Base-by-base conservation (phyloP, 768 basidiomycete genomes). In the Boletus barrowsii region DNA sequence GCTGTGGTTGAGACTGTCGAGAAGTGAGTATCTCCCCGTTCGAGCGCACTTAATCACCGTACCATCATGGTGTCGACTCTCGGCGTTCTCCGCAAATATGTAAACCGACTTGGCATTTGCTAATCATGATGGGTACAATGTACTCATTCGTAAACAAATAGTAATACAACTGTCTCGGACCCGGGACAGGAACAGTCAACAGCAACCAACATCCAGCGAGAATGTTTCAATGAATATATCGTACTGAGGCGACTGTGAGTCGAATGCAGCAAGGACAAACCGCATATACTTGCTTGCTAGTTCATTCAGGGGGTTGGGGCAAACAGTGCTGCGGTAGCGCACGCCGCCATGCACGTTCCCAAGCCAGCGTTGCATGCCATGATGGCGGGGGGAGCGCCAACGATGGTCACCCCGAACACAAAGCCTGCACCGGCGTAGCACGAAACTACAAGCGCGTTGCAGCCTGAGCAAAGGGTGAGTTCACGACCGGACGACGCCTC, bases 371-470 rank as follows among this genome's bases (percentile, higher is more conserved):
- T 69, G 9, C 69, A 69, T 1, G 17, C 65, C 3, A 60, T 0
- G 46, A 67, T 57, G 22, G 55, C 63, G 2, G 68, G 57, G 6
- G 68, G 69, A 0, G 9, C 65, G 0, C 1, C 63, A 9, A 56
- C 51, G 20, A 65, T 15, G 43, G 65, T 58, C 2, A 60, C 62
- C 0, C 68, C 68, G 6, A 70, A 71, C 0, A 46, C 48, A 32
- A 61, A 64, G 0, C 68, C 63, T 0, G 69, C 69, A 0, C 29
- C 68, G 0, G 54, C 36, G 14, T 69, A 69, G 11, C 68, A 69
- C 4, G 62, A 4, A 0, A 63, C 62, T 0, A 2, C 66, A 0
- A 70, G 30, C 2, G 4, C 9, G 11, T 71, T 70, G 20, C 68
- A 69, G 0, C 68, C 68, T 71, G 29, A 7, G 0, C 14, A 17